Evolutionary conservation across 495 filamentous ascomycete genomes (phyloP), one percentile per base, ranked within the genome.

Genomic region (Podospora australis): DNA sequence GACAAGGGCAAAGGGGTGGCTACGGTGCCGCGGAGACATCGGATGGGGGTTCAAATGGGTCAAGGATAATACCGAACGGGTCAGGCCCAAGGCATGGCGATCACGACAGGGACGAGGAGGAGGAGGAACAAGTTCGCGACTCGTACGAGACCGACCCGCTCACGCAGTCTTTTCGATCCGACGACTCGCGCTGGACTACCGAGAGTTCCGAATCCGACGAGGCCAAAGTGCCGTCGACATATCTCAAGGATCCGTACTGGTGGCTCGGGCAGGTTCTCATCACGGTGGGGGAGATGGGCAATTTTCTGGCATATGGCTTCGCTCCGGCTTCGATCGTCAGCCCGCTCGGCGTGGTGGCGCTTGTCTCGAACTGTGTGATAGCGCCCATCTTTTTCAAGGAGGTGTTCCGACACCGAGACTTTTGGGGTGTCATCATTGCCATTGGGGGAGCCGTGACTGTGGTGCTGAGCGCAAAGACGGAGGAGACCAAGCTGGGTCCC

Each of bases 271-370:
- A 96, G 44, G 71, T 88, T 3, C 73, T 98, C 45, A 97, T 97
- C 83, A 85, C 78, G 5, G 66, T 94, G n/a, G 92, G 92, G 11
- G 92, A 98, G 70, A 81, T 82, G 49, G 92, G 92, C 17, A 98
- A 98, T 64, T 98, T 98, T 64, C 74, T 98, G 46, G 92, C 92
- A 3, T 98, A 98, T 62, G 92, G 92, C 9, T 98, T 98, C 62
- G 92, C 92, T n/a, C 90, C 92, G 14, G 92, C 92, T 2, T 96
- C 91, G 10, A 96, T 98, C 51, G 92, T 98, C n/a, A 92, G 87
- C 13, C 92, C 92, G 1, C 72, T 98, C 11, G 92, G 92, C 8
- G 92, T 98, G 17, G 92, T 97, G 0, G 92, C 92, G 2, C 69
- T 98, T 49, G 81, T 98, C 20, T 95, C 90, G 39, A 98, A 98